Evolutionary conservation across 2,329 filamentous ascomycete species (phyloP).

Genomic region (Rhynchosporium secalis): DNA sequence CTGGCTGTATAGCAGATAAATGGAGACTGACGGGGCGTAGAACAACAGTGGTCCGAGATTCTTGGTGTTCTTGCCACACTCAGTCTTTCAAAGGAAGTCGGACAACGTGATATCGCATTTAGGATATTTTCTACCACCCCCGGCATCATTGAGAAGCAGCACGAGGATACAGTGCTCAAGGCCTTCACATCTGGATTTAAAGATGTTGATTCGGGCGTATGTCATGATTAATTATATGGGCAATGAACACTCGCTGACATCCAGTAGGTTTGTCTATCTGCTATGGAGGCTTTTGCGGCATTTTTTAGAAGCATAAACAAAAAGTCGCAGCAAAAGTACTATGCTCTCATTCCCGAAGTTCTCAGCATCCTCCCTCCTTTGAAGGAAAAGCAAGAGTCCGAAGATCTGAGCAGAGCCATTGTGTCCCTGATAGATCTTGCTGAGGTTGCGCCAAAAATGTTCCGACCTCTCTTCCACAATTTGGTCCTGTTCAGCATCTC

Average conservation of each 20-base stretch:
- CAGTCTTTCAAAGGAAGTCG: constrained; percentile 80
- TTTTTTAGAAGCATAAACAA: constrained; percentile 92
- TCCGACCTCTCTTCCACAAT: constrained; percentile 89
- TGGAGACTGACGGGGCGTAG: constrained; percentile 47
- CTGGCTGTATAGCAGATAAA: background rate
- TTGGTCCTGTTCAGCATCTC: constrained; percentile 90
- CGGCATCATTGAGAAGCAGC: constrained; percentile 92
- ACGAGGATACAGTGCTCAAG: constrained; percentile 83
- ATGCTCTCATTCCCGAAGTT: constrained; percentile 80
- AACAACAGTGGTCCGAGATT: constrained; percentile 85
- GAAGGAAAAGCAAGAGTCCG: constrained; percentile 87
- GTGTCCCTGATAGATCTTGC: constrained; percentile 91
- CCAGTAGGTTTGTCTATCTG: constrained; percentile 77
- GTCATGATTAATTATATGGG: constrained; percentile 30
- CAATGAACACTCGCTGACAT: constrained; percentile 1
- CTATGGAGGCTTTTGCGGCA: constrained; percentile 94
- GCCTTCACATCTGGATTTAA: constrained; percentile 92
- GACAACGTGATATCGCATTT: constrained; percentile 89
- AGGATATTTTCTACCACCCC: constrained; percentile 94
- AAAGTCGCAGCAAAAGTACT: constrained; percentile 88
- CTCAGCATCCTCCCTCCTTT: constrained; percentile 93
- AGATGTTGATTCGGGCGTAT: constrained; percentile 77
- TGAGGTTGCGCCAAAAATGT: constrained; percentile 95
- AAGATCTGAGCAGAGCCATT: constrained; percentile 86
- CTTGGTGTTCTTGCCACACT: constrained; percentile 83